Conservation (phyloP, 495 filamentous ascomycete genomes). For the Daldinia bambusicola region DNA sequence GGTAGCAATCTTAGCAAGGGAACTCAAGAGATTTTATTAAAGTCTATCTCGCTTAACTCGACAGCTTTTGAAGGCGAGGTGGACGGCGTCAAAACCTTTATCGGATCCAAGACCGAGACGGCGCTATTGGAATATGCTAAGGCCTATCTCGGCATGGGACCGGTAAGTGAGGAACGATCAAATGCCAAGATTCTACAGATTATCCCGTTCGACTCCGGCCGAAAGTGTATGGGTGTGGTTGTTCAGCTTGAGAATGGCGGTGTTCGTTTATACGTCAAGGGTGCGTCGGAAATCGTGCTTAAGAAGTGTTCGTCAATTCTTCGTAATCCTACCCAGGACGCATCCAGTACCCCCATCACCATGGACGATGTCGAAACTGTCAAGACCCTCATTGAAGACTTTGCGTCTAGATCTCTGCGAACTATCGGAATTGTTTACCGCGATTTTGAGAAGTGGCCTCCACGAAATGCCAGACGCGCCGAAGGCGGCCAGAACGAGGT, state of each 20-base stretch:
- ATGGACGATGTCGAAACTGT: slow-evolving; percentile 68
- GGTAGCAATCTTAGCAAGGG: slow-evolving; percentile 64
- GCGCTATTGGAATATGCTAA: slow-evolving; percentile 80
- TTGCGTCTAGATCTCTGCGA: slow-evolving; percentile 83
- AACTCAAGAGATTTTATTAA: slow-evolving; percentile 71
- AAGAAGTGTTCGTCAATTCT: slow-evolving; percentile 75
- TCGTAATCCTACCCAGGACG: slow-evolving; percentile 71
- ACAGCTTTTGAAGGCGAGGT: slow-evolving; percentile 88
- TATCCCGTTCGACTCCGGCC: slow-evolving; percentile 84
- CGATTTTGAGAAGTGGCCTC: slow-evolving; percentile 91
- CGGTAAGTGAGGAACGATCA: slow-evolving; percentile 73
- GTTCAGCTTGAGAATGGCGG: slow-evolving; percentile 70
- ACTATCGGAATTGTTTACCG: slow-evolving; percentile 89
- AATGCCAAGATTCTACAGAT: slow-evolving; percentile 76
- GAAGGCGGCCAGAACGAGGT: slow-evolving; percentile 78
- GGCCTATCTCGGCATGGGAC: slow-evolving; percentile 79
- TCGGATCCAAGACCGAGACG: slow-evolving; percentile 92
- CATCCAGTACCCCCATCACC: slow-evolving; percentile 65
- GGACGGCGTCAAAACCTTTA: slow-evolving; percentile 75
- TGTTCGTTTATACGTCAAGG: slow-evolving; percentile 81
- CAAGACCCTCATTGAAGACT: slow-evolving; percentile 73
- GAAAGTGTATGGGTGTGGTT: slow-evolving; percentile 92
- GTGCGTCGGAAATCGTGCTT: slow-evolving; percentile 88
- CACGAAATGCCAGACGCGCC: slow-evolving; percentile 68
- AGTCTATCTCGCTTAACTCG: slow-evolving; percentile 86